These are phyloP conservation scores for Chaetomiaceae sp. DNA, from an alignment of 2,329 filamentous ascomycete genomes.

Conservation along the genomic window DNA sequence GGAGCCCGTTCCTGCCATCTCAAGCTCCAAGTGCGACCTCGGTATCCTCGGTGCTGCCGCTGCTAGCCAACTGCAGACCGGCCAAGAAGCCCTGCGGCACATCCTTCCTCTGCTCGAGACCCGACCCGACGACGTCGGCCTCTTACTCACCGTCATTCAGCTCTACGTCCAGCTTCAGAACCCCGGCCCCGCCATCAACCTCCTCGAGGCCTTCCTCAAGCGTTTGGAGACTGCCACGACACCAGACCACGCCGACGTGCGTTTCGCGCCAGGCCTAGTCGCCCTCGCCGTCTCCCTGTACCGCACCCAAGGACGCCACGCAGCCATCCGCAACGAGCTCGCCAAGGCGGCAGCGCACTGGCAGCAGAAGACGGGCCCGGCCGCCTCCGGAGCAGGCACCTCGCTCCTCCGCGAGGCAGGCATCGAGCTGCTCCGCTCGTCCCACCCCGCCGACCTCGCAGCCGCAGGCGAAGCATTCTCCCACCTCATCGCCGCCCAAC, in stretches of 20 bases:
- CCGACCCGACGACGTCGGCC: conserved; percentile 73
- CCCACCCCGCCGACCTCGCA: conserved; percentile 61
- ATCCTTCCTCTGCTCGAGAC: conserved; percentile 67
- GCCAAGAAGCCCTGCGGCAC: conserved; percentile 64
- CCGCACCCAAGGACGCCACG: conserved; percentile 66
- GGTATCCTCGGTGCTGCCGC: conserved; percentile 66
- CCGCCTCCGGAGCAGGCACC: conserved; percentile 34
- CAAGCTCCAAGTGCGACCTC: conserved; percentile 30
- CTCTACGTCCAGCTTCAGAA: conserved; percentile 72
- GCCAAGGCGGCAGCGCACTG: conserved; percentile 78
- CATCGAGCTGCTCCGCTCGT: conserved; percentile 74
- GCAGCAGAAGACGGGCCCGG: conserved; percentile 49
- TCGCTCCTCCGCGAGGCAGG: conserved; percentile 77
- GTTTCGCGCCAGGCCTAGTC: conserved; percentile 80
- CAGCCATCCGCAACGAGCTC: conserved; percentile 67
- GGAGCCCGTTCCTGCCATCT: conserved; percentile 27
- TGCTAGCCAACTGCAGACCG: conserved; percentile 57
- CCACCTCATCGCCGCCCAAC: conserved; percentile 60
- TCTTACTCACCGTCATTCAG: conserved; percentile 75
- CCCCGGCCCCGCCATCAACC: conserved; percentile 65
- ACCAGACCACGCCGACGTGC: conserved; percentile 59
- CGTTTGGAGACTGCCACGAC: conserved; percentile 60
- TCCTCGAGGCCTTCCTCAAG: conserved; percentile 71
- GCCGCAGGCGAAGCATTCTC: conserved; percentile 76
- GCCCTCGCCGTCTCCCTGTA: conserved; percentile 78